Percentiles rank a stretch among this genome's conserved stretches.
These are phyloP conservation scores for Cubamyces sp. DNA, from an alignment of 768 basidiomycete genomes.

Conservation along the genomic window DNA sequence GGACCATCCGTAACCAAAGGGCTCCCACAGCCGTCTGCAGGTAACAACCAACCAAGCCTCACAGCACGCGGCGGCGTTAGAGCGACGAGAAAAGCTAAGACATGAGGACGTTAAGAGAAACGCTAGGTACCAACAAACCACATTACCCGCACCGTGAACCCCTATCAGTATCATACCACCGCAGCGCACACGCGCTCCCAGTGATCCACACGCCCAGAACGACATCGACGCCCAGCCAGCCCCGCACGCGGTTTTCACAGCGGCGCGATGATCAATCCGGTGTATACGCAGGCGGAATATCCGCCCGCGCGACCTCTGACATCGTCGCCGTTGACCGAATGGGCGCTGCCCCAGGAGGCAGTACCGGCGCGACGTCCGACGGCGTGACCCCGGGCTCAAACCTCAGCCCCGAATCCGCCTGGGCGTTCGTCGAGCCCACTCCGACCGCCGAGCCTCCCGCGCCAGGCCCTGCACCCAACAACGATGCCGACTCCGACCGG, in stretches of 20 bases:
- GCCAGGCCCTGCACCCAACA: not conserved
- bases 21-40: too few species aligned
- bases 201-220: too few species aligned
- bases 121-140: too few species aligned
- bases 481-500: not conserved
- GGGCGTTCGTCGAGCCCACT: not conserved
- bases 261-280: slow-evolving; percentile 2
- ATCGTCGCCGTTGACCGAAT: slow-evolving; percentile 10
- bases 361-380: slow-evolving; percentile 12
- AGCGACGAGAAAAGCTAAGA: too few species aligned
- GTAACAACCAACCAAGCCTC: too few species aligned
- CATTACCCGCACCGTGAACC: too few species aligned
- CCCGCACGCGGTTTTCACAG: not conserved
- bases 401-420: slow-evolving; percentile 14
- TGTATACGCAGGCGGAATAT: slow-evolving; percentile 15
- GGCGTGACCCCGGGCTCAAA: slow-evolving; percentile 15
- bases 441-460: not conserved
- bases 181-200: not conserved
- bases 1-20: too few species aligned
- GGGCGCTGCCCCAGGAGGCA: slow-evolving; percentile 2
- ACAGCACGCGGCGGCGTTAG: too few species aligned
- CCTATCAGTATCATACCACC: too few species aligned
- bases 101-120: too few species aligned
- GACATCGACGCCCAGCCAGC: not conserved
- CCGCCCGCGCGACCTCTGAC: slow-evolving; percentile 18